These are phyloP conservation scores for Chalaropsis ovoidea DNA, from an alignment of 2,329 filamentous ascomycete genomes.

Conservation along the genomic window DNA sequence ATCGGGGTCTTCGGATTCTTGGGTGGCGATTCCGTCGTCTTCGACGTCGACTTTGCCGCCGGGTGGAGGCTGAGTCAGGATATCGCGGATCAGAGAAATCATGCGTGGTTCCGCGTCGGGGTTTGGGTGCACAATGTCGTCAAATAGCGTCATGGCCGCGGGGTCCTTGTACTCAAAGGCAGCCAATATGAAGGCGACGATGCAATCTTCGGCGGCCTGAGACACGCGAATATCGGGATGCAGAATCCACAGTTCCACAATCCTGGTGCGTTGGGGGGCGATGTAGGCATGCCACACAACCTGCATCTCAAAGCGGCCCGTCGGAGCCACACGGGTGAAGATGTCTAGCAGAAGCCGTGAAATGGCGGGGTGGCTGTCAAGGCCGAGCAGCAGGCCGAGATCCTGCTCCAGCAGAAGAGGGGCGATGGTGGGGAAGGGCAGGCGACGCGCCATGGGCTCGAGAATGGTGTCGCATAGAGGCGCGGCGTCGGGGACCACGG, in stretches of 20 bases:
- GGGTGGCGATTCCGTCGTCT: too few species aligned
- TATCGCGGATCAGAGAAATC: not conserved
- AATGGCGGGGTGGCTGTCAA: slow-evolving; percentile 6
- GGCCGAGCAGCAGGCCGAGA: slow-evolving; percentile 12
- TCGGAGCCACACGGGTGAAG: slow-evolving; percentile 6
- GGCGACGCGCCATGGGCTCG: slow-evolving; percentile 6
- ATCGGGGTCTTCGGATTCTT: not conserved
- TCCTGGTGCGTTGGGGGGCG: slow-evolving; percentile 5
- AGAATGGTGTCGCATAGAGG: slow-evolving; percentile 15
- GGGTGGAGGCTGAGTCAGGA: not conserved
- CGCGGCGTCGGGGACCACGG: slow-evolving; percentile 14
- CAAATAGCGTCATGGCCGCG: slow-evolving; percentile 3
- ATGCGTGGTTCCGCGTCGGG: not conserved
- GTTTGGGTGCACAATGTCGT: slow-evolving; percentile 6
- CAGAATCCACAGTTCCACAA: slow-evolving; percentile 22
- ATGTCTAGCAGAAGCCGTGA: slow-evolving; percentile 16
- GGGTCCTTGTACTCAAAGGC: not conserved
- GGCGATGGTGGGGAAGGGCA: slow-evolving; percentile 16
- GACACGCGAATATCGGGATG: slow-evolving; percentile 14
- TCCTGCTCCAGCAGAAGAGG: slow-evolving; percentile 19
- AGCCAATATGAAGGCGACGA: slow-evolving; percentile 9
- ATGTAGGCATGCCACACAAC: slow-evolving; percentile 17
- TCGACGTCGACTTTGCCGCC: too few species aligned
- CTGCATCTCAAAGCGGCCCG: slow-evolving; percentile 12
- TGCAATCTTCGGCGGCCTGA: slow-evolving; percentile 14